These are phyloP conservation scores for Pseudopithomyces maydicus DNA, from an alignment of 2,329 filamentous ascomycete species.

Conservation along the genomic window DNA sequence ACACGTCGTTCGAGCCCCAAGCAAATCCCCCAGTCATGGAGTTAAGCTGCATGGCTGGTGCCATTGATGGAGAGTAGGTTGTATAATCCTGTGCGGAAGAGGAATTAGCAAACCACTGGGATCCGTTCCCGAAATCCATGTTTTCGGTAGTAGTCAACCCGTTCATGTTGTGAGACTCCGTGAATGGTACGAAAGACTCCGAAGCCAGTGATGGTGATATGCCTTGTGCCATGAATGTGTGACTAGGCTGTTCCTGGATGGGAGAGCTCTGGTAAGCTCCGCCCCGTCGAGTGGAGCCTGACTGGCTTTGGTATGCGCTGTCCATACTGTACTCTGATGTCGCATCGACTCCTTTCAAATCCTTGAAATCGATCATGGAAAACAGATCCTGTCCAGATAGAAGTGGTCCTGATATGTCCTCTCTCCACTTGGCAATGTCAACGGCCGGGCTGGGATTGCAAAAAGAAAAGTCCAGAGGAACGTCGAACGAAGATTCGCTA, in stretches of 20 bases:
- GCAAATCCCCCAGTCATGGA: background rate
- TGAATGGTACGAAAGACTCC: constrained; percentile 40
- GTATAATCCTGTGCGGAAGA: constrained; percentile 43
- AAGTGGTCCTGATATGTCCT: constrained; percentile 43
- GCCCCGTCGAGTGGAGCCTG: constrained; percentile 41
- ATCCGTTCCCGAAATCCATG: constrained; percentile 37
- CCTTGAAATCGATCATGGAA: constrained; percentile 40
- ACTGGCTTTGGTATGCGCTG: constrained; percentile 49
- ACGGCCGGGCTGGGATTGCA: constrained; percentile 33
- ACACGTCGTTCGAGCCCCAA: background rate
- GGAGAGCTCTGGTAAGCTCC: constrained; percentile 23
- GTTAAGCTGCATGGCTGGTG: background rate
- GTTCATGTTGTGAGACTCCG: constrained; percentile 39
- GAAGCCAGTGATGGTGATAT: constrained; percentile 46
- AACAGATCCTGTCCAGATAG: constrained; percentile 41
- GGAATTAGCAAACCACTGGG: constrained; percentile 45
- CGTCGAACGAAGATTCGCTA: constrained; percentile 48
- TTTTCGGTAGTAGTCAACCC: constrained; percentile 37
- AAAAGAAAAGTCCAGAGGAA: constrained; percentile 39
- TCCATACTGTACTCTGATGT: constrained; percentile 50
- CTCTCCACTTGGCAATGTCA: constrained; percentile 49
- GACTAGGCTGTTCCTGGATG: constrained; percentile 34
- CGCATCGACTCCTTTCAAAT: constrained; percentile 41
- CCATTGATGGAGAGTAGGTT: constrained; percentile 24
- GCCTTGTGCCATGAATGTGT: constrained; percentile 35